Conservation (phyloP, 768 basidiomycete species). For the Leccinellum luteum region DNA sequence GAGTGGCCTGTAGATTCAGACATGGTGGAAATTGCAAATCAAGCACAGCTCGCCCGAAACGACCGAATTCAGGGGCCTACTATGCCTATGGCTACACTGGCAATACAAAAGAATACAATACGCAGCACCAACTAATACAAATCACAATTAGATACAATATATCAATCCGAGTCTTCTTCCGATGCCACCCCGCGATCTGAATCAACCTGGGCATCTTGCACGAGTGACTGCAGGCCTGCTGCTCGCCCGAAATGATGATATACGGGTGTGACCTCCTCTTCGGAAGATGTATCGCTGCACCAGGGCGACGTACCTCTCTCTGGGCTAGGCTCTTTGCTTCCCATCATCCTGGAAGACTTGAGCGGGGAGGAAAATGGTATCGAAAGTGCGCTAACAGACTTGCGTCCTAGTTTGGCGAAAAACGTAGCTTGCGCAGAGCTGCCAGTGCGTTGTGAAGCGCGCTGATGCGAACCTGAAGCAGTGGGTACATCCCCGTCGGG, state of each 20-base stretch:
- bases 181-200: slow-evolving; percentile 19
- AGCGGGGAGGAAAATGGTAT: slow-evolving; percentile 34
- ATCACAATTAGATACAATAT: neutral
- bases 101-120: neutral
- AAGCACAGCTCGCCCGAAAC: neutral
- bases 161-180: slow-evolving; percentile 24
- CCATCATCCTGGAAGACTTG: slow-evolving; percentile 19
- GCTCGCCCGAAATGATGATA: slow-evolving; percentile 8
- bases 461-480: slow-evolving; percentile 3
- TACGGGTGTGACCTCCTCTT: slow-evolving; percentile 34
- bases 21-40: slow-evolving; percentile 10
- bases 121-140: neutral
- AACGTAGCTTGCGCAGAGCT: slow-evolving; percentile 31
- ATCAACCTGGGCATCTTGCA: slow-evolving; percentile 10
- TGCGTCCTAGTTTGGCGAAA: slow-evolving; percentile 42
- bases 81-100: slow-evolving; percentile 8
- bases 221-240: slow-evolving; percentile 8
- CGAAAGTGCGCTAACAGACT: slow-evolving; percentile 44
- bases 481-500: slow-evolving; percentile 14
- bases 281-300: slow-evolving; percentile 64
- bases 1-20: neutral
- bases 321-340: slow-evolving; percentile 28
- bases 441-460: slow-evolving; percentile 6
- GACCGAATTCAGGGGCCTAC: slow-evolving; percentile 18
- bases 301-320: slow-evolving; percentile 39